Percentiles rank a stretch among this genome's conserved stretches.
These are phyloP conservation scores for Larix sibirica DNA, from an alignment of 83 land plant genomes.

Conservation along the genomic window DNA sequence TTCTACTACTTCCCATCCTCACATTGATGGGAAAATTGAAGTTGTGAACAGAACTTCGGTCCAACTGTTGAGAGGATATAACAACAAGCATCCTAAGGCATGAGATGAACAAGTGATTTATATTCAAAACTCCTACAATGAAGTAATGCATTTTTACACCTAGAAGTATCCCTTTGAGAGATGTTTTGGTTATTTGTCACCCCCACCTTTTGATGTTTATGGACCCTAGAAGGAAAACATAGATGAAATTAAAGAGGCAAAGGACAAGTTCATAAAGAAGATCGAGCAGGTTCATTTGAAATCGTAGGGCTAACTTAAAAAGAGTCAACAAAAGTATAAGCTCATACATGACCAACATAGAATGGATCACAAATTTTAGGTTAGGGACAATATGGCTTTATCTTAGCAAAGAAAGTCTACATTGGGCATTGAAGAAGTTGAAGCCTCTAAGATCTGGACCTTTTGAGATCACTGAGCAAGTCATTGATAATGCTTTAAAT, in stretches of 20 bases:
- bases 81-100: neutral
- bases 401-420: neutral
- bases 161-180: neutral
- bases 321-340: neutral
- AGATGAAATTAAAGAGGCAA: too few species aligned
- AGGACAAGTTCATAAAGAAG: neutral
- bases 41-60: neutral
- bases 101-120: too few species aligned
- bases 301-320: neutral
- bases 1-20: too few species aligned
- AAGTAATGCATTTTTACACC: neutral
- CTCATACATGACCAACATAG: neutral
- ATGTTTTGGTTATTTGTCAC: neutral
- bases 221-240: neutral
- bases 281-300: neutral
- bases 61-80: neutral
- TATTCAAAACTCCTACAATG: neutral
- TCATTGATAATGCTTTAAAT: neutral
- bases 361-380: neutral
- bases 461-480: neutral
- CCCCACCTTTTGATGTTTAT: neutral
- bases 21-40: neutral
- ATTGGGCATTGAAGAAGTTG: neutral
- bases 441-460: neutral
- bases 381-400: neutral